phyloP scores from a whole-genome alignment of 2,329 filamentous ascomycete genomes.

The Thelonectria olida region DNA sequence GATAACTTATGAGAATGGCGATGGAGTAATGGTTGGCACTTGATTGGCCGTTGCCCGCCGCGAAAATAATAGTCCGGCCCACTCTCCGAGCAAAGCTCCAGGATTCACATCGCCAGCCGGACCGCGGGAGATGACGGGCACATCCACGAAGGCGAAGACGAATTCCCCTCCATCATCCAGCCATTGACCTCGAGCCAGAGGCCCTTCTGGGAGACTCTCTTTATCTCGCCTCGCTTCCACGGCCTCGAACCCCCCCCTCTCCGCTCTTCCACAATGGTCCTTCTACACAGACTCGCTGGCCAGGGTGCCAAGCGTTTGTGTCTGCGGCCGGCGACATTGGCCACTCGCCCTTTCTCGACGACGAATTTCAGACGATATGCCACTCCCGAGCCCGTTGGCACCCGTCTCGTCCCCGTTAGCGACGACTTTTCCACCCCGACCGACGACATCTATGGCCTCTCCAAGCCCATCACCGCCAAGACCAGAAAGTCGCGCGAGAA shows the following conservation, averaged over 20 bases:
- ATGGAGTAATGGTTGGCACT: constrained; percentile 39
- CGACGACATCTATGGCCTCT: constrained; percentile 60
- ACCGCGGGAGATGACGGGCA: constrained; percentile 45
- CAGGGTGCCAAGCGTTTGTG: constrained; percentile 75
- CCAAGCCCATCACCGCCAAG: constrained; percentile 50
- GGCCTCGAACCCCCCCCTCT: constrained; percentile 32
- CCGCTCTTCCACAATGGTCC: constrained; percentile 67
- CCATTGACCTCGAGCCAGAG: constrained; percentile 50
- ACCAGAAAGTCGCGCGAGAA: constrained; percentile 59
- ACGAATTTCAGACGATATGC: constrained; percentile 71
- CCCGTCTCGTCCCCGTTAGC: constrained; percentile 72
- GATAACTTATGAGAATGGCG: constrained; percentile 28
- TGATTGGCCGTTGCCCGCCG: constrained; percentile 42
- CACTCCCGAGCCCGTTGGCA: constrained; percentile 60
- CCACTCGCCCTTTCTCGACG: constrained; percentile 71
- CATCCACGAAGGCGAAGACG: constrained; percentile 43
- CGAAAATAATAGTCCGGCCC: constrained; percentile 46
- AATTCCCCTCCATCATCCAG: constrained; percentile 43
- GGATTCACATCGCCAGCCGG: constrained; percentile 41
- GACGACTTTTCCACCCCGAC: constrained; percentile 66
- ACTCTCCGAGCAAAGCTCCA: constrained; percentile 44
- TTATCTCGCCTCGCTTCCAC: constrained; percentile 40
- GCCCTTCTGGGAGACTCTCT: constrained; percentile 44
- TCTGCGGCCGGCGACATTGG: constrained; percentile 55
- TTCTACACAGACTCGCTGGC: constrained; percentile 77